Evolutionary conservation across 2,329 filamentous ascomycete genomes (phyloP).

Genomic region (Cladosporium sp.): DNA sequence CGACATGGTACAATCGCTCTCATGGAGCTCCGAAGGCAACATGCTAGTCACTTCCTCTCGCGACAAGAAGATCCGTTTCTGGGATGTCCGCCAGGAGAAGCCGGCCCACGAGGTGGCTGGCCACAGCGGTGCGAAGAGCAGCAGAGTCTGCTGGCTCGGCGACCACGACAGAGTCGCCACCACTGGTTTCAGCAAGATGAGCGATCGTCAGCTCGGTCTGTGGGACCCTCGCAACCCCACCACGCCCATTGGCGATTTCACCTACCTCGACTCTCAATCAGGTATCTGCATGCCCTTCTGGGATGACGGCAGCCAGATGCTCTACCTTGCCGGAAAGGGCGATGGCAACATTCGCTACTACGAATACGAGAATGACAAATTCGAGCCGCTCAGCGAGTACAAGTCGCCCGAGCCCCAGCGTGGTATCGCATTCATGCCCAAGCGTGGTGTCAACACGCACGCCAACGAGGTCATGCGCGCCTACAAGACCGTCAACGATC

Average conservation of each 20-base stretch:
- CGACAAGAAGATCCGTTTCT: conserved; percentile 96
- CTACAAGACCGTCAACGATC: conserved; percentile 95
- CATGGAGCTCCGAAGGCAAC: conserved; percentile 87
- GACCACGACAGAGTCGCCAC: conserved; percentile 95
- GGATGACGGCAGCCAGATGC: conserved; percentile 92
- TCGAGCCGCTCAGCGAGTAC: conserved; percentile 94
- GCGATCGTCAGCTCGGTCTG: conserved; percentile 88
- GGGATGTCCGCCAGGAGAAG: conserved; percentile 93
- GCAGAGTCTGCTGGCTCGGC: conserved; percentile 92
- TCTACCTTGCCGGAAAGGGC: conserved; percentile 96
- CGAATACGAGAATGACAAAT: conserved; percentile 97
- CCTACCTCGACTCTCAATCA: conserved; percentile 87
- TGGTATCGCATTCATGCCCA: conserved; percentile 88
- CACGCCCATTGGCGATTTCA: conserved; percentile 79
- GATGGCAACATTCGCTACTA: conserved; percentile 99
- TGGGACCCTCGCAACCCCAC: conserved; percentile 82
- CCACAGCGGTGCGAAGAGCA: conserved; percentile 94
- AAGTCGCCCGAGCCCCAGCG: conserved; percentile 94
- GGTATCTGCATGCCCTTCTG: conserved; percentile 99
- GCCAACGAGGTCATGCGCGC: conserved; percentile 95
- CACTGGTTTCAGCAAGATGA: conserved; percentile 97
- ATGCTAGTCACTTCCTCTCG: conserved; percentile 87
- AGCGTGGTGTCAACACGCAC: conserved; percentile 90
- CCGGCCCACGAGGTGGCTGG: conserved; percentile 78
- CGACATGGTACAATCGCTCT: conserved; percentile 91